A percentile compares a stretch with the other conserved stretches of the same genome.
Conservation (phyloP, 2,329 filamentous ascomycete genomes). For the Talaromyces verruculosus region DNA sequence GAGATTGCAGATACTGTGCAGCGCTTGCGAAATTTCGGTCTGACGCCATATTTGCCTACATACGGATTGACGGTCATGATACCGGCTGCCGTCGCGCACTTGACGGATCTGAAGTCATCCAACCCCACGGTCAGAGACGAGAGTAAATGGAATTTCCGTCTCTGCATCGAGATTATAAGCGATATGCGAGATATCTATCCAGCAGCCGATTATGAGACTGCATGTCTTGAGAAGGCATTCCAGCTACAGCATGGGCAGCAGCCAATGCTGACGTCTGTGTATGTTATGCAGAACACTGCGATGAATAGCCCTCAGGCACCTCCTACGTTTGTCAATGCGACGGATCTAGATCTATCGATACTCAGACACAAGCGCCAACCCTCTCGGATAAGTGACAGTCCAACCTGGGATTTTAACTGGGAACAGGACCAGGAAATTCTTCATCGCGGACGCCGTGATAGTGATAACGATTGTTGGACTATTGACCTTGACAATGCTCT, state of each 20-base stretch:
- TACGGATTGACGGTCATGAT: slow-evolving; percentile 83
- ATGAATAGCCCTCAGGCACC: background rate
- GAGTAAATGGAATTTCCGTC: slow-evolving; percentile 73
- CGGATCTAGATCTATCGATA: background rate
- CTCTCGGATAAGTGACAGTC: background rate
- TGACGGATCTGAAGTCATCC: slow-evolving; percentile 79
- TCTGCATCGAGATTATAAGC: slow-evolving; percentile 83
- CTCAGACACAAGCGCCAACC: background rate
- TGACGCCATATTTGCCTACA: slow-evolving; percentile 76
- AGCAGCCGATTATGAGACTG: slow-evolving; percentile 71
- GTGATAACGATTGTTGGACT: background rate
- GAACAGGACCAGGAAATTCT: background rate
- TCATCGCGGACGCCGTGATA: background rate
- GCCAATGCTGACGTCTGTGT: slow-evolving; percentile 31
- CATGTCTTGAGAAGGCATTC: slow-evolving; percentile 37
- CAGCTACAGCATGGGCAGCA: slow-evolving; percentile 30
- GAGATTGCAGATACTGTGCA: slow-evolving; percentile 78
- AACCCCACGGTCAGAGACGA: slow-evolving; percentile 66
- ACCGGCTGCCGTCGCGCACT: slow-evolving; percentile 83
- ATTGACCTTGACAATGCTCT: slow-evolving; percentile 6
- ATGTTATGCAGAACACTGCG: slow-evolving; percentile 28
- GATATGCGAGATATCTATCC: slow-evolving; percentile 80
- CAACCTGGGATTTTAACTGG: background rate
- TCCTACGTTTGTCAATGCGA: background rate
- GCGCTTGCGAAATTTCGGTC: slow-evolving; percentile 66